These are phyloP conservation scores for Trichoderma asperellum DNA, from an alignment of 2,329 filamentous ascomycete species.

Conservation along the genomic window DNA sequence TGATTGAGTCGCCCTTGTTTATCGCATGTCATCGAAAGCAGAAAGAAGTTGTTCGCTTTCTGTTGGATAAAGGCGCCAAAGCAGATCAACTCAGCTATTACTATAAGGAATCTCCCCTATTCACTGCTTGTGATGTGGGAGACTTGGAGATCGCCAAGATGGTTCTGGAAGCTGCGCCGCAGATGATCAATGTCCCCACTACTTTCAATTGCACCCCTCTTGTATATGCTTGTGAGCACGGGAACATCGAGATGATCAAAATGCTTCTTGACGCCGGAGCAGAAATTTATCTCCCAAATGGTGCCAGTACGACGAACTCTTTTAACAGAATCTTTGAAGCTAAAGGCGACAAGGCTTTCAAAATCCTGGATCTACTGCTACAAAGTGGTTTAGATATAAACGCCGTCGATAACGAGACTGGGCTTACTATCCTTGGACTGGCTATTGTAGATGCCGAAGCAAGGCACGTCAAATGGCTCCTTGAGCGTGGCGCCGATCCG, in stretches of 20 bases:
- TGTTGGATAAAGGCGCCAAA: constrained; percentile 34
- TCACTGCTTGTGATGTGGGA: constrained; percentile 30
- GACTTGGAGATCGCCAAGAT: constrained; percentile 31
- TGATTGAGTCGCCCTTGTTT: constrained; percentile 31
- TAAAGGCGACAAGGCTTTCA: constrained; percentile 16
- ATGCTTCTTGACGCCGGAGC: constrained; percentile 34
- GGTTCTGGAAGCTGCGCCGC: constrained; percentile 31
- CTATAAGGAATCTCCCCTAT: constrained; percentile 32
- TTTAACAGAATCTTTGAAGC: constrained; percentile 24
- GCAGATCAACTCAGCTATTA: constrained; percentile 25
- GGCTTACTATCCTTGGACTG: constrained; percentile 31
- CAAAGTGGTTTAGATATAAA: constrained; percentile 33
- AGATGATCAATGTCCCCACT: constrained; percentile 30
- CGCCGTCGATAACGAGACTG: constrained; percentile 26
- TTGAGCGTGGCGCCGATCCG: constrained; percentile 34
- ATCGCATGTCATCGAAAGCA: constrained; percentile 29
- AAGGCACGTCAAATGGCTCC: constrained; percentile 32
- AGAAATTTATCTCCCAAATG: constrained; percentile 21
- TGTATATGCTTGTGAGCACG: constrained; percentile 29
- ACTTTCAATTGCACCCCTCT: constrained; percentile 31
- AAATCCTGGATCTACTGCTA: constrained; percentile 31
- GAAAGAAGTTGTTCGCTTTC: constrained; percentile 27
- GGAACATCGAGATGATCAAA: constrained; percentile 26
- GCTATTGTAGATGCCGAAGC: constrained; percentile 30
- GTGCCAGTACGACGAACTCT: constrained; percentile 28